Evolutionary conservation across 495 filamentous ascomycete genomes (phyloP).

Genomic region (Penicillium maclennaniae): DNA sequence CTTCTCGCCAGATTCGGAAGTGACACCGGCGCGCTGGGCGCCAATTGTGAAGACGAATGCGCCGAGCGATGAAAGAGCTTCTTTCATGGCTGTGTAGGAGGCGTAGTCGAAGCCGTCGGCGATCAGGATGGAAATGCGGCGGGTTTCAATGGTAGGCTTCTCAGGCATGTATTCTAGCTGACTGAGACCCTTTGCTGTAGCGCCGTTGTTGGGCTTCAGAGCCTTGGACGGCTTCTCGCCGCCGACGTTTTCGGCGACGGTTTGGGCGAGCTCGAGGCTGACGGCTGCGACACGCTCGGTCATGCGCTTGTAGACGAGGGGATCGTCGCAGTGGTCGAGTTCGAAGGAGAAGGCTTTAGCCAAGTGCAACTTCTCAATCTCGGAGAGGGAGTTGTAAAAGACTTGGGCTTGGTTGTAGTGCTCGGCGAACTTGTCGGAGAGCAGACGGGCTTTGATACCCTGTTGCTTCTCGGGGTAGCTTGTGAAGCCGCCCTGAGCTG

Average conservation of each 20-base stretch:
- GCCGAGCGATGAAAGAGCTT: slow-evolving; percentile 54
- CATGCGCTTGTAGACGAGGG: slow-evolving; percentile 72
- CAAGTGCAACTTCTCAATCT: slow-evolving; percentile 67
- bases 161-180: slow-evolving; percentile 63
- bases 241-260: slow-evolving; percentile 67
- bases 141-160: slow-evolving; percentile 63
- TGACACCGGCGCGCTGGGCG: slow-evolving; percentile 51
- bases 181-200: slow-evolving; percentile 59
- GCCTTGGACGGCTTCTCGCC: slow-evolving; percentile 54
- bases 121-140: slow-evolving; percentile 73
- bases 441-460: slow-evolving; percentile 65
- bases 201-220: slow-evolving; percentile 59
- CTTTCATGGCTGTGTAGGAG: slow-evolving; percentile 61
- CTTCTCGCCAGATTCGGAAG: slow-evolving; percentile 48
- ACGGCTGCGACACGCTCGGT: slow-evolving; percentile 67
- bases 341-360: slow-evolving; percentile 73
- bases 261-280: slow-evolving; percentile 65
- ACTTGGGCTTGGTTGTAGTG: slow-evolving; percentile 61
- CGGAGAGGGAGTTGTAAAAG: slow-evolving; percentile 78
- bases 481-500: slow-evolving; percentile 60
- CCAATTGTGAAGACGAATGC: slow-evolving; percentile 74
- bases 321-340: slow-evolving; percentile 86
- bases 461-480: slow-evolving; percentile 63
- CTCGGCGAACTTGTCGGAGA: slow-evolving; percentile 76
- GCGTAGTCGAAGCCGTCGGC: slow-evolving; percentile 74